Percentiles rank a stretch among this genome's conserved stretches.
phyloP scores from a whole-genome alignment of 2,329 filamentous ascomycete species.

The Stachybotrys chartarum region DNA sequence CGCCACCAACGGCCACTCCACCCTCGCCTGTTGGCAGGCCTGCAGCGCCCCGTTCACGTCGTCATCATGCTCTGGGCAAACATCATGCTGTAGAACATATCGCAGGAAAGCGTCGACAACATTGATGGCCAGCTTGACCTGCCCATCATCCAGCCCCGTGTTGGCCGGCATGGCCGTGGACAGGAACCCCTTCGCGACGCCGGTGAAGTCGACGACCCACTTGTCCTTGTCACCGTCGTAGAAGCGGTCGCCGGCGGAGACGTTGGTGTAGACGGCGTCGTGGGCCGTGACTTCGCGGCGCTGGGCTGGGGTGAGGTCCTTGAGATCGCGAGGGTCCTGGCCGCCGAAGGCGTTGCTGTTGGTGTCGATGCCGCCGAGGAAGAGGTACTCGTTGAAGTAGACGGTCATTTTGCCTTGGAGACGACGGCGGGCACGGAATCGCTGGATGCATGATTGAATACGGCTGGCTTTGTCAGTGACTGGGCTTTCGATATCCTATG shows the following conservation, averaged over 20 bases:
- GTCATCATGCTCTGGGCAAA: slow-evolving; percentile 71
- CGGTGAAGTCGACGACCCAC: slow-evolving; percentile 76
- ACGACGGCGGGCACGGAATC: slow-evolving; percentile 71
- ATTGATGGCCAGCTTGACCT: slow-evolving; percentile 51
- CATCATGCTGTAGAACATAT: slow-evolving; percentile 77
- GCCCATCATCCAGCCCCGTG: slow-evolving; percentile 45
- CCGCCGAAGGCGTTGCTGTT: slow-evolving; percentile 51
- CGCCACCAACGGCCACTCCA: slow-evolving; percentile 57
- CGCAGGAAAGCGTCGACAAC: slow-evolving; percentile 82
- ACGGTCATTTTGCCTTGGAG: slow-evolving; percentile 54
- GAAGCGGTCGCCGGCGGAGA: slow-evolving; percentile 34
- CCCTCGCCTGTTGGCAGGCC: slow-evolving; percentile 59
- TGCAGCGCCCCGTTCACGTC: slow-evolving; percentile 59
- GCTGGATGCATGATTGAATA: slow-evolving; percentile 77
- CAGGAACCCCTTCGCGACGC: slow-evolving; percentile 72
- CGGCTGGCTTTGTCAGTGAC: slow-evolving; percentile 43
- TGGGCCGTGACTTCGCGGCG: slow-evolving; percentile 57
- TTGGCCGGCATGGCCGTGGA: slow-evolving; percentile 49
- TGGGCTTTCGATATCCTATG: background rate
- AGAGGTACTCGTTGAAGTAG: slow-evolving; percentile 74
- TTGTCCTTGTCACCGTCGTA: slow-evolving; percentile 45
- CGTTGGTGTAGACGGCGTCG: slow-evolving; percentile 46
- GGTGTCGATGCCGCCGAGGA: slow-evolving; percentile 72
- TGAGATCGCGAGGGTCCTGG: slow-evolving; percentile 46
- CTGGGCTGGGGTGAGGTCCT: slow-evolving; percentile 50